Evolutionary conservation across 2,329 filamentous ascomycete species (phyloP).

Genomic region (Nakataea oryzae): DNA sequence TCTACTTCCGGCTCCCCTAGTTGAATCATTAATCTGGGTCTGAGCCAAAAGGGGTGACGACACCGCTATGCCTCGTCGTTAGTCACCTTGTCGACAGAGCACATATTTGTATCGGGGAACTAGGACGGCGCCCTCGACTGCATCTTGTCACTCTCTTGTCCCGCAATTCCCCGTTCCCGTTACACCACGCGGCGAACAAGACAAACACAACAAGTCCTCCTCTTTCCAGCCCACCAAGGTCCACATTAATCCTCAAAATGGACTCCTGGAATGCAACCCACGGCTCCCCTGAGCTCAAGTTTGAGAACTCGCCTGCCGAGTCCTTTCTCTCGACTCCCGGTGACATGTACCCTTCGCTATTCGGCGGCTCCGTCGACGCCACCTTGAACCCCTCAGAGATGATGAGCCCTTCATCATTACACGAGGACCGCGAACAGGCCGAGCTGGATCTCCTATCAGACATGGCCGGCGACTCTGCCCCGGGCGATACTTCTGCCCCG

Average conservation of each 20-base stretch:
- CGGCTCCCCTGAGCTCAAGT: slow-evolving; percentile 34
- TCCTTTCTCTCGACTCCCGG: slow-evolving; percentile 40
- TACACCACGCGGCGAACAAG: neutral
- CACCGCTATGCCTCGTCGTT: neutral
- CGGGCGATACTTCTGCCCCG: slow-evolving; percentile 8
- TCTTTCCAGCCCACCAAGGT: slow-evolving; percentile 8
- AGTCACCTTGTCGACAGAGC: neutral
- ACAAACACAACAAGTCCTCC: slow-evolving; percentile 15
- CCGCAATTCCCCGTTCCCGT: neutral
- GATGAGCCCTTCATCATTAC: slow-evolving; percentile 34
- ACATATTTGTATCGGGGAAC: slow-evolving; percentile 1
- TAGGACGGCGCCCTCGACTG: slow-evolving; percentile 2
- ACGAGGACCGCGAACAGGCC: slow-evolving; percentile 18
- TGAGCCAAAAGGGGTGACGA: neutral
- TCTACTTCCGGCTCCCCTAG: neutral
- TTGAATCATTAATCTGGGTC: slow-evolving; percentile 2
- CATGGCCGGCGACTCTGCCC: slow-evolving; percentile 7
- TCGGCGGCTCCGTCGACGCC: slow-evolving; percentile 22
- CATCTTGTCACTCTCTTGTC: slow-evolving; percentile 10
- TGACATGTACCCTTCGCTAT: slow-evolving; percentile 38
- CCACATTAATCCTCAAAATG: slow-evolving; percentile 24
- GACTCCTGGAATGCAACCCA: slow-evolving; percentile 26
- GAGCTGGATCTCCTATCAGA: slow-evolving; percentile 16
- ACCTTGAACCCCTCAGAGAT: slow-evolving; percentile 36
- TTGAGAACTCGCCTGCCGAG: slow-evolving; percentile 43